Conservation (phyloP, 2,329 filamentous ascomycete genomes). For the Penicillium polonicum region DNA sequence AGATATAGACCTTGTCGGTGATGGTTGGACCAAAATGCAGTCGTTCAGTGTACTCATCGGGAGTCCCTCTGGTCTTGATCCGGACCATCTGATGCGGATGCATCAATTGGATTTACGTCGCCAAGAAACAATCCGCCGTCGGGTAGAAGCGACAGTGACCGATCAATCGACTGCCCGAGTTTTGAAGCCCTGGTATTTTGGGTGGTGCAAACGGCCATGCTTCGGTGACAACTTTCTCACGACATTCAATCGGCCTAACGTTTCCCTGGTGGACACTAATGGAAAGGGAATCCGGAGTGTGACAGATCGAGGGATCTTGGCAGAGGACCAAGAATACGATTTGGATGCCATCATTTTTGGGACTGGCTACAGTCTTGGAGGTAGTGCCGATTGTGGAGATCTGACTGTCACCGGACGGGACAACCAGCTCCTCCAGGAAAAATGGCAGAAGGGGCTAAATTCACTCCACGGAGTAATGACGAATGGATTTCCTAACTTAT, state of each 20-base stretch:
- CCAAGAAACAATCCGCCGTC: slow-evolving; percentile 47
- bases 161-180: slow-evolving; percentile 52
- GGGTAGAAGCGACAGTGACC: slow-evolving; percentile 54
- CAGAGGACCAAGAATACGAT: slow-evolving; percentile 44
- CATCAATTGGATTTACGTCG: slow-evolving; percentile 42
- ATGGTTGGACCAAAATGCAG: slow-evolving; percentile 29
- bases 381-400: slow-evolving; percentile 33
- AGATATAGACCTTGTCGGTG: slow-evolving; percentile 24
- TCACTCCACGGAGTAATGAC: slow-evolving; percentile 56
- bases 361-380: slow-evolving; percentile 46
- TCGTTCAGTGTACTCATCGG: slow-evolving; percentile 14
- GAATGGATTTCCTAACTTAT: slow-evolving; percentile 56
- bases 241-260: slow-evolving; percentile 59
- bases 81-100: slow-evolving; percentile 28
- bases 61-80: slow-evolving; percentile 15
- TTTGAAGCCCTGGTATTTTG: slow-evolving; percentile 60
- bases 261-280: slow-evolving; percentile 60
- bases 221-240: slow-evolving; percentile 58
- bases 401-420: slow-evolving; percentile 47
- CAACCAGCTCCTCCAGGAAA: slow-evolving; percentile 47
- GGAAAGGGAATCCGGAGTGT: slow-evolving; percentile 52
- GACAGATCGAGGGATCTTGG: slow-evolving; percentile 50
- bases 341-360: slow-evolving; percentile 50
- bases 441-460: slow-evolving; percentile 46
- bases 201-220: slow-evolving; percentile 63